These are phyloP conservation scores for Xylaria palmicola DNA, from an alignment of 495 filamentous ascomycete genomes.

Conservation along the genomic window DNA sequence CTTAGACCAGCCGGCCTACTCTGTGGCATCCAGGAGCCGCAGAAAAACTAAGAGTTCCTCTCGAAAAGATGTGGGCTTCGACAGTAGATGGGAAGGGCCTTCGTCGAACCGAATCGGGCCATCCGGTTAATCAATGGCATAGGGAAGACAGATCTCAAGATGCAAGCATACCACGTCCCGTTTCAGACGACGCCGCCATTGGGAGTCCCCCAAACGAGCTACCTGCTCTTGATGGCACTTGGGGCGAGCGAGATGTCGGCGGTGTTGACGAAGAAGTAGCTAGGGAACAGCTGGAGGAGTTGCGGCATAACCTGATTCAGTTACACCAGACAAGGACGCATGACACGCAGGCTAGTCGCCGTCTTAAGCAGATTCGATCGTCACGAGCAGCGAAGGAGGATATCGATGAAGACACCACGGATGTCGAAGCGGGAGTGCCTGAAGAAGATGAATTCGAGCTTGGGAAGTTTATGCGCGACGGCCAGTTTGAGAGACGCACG, in stretches of 20 bases:
- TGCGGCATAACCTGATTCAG: constrained; percentile 63
- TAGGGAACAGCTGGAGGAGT: constrained; percentile 69
- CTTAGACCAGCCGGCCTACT: not conserved
- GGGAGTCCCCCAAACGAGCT: not conserved
- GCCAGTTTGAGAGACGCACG: constrained; percentile 75
- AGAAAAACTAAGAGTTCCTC: no score
- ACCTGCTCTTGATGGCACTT: constrained; percentile 54
- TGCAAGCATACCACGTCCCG: not conserved
- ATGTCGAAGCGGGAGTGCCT: constrained; percentile 35
- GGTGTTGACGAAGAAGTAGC: constrained; percentile 61
- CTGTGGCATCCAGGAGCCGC: no score
- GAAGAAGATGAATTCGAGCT: constrained; percentile 63
- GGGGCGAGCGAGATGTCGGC: constrained; percentile 72
- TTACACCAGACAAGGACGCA: constrained; percentile 55
- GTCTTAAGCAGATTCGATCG: constrained; percentile 11
- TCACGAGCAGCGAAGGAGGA: constrained; percentile 15
- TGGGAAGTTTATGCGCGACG: constrained; percentile 71
- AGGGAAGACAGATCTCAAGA: constrained; percentile 16
- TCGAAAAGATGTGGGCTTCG: constrained; percentile 22
- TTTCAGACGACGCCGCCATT: not conserved
- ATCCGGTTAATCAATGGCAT: constrained; percentile 26
- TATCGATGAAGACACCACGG: constrained; percentile 30
- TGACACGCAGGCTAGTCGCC: constrained; percentile 30
- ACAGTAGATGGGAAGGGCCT: constrained; percentile 17
- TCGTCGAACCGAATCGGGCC: constrained; percentile 19